A percentile compares a stretch with the other conserved stretches of the same genome.
phyloP scores from a whole-genome alignment of 2,329 filamentous ascomycete species.

The Tolypocladium cylindrosporum region DNA sequence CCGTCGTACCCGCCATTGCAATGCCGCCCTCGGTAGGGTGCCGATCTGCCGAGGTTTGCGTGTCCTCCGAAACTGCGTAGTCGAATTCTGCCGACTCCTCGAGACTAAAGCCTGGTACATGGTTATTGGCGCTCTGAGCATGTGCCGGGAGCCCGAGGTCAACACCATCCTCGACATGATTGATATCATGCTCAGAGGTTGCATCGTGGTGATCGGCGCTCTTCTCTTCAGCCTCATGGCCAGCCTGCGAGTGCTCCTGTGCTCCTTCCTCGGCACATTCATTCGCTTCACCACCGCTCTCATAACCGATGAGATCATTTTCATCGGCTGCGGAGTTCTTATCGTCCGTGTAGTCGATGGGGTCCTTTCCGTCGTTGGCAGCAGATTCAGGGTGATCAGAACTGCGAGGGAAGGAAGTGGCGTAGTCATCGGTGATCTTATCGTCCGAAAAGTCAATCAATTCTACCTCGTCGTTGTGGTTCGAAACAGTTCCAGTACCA shows the following conservation, averaged over 20 bases:
- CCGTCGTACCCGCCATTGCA: not conserved
- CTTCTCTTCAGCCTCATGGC: not conserved
- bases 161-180: not conserved
- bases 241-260: not conserved
- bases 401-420: not conserved
- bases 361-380: slow-evolving; percentile 2
- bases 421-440: not conserved
- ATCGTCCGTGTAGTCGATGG: slow-evolving; percentile 6
- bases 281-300: not conserved
- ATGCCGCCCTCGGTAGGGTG: not conserved
- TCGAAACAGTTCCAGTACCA: not conserved
- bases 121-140: slow-evolving; percentile 13
- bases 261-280: not conserved
- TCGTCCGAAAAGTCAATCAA: not conserved
- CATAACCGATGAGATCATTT: not conserved
- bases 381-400: not conserved
- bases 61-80: not conserved
- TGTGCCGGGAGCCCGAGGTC: slow-evolving; percentile 8
- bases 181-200: not conserved
- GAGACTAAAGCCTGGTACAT: slow-evolving; percentile 14
- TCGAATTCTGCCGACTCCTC: slow-evolving; percentile 10
- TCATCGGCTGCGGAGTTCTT: slow-evolving; percentile 5
- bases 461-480: not conserved
- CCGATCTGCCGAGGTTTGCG: not conserved
- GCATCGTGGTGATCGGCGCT: not conserved